A percentile compares a stretch with the other conserved stretches of the same genome.
Evolutionary conservation across 164 flowering plant species (phyloP).

Genomic region (Piper betle): DNA sequence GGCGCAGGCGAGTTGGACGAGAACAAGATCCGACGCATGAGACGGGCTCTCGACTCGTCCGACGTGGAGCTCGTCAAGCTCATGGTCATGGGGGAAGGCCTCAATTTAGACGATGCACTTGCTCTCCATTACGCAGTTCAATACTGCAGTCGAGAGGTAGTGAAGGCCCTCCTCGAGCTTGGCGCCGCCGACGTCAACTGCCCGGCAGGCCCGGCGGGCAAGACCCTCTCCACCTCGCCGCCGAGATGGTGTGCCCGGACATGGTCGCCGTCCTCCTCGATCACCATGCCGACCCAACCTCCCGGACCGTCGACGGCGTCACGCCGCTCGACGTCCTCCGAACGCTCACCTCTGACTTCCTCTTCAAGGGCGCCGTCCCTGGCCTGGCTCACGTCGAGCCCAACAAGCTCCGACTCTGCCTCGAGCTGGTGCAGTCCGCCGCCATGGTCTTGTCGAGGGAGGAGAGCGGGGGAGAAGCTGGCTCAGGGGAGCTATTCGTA

Average conservation of each 20-base stretch:
- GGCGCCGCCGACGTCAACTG: conserved; percentile 35
- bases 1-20: conserved; percentile 61
- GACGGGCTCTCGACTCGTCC: conserved; percentile 86
- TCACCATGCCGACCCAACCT: conserved; percentile 95
- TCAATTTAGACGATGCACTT: conserved; percentile 81
- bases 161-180: no score
- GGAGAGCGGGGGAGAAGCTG: conserved; percentile 26
- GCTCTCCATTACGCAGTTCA: conserved; percentile 89
- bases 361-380: conserved; percentile 69
- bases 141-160: conserved; percentile 86
- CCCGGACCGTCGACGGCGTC: conserved; percentile 65
- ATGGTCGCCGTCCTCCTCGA: conserved; percentile 95
- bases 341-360: conserved; percentile 86
- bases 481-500: neutral
- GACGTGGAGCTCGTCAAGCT: conserved; percentile 97
- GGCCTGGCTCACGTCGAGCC: conserved; percentile 70
- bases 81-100: conserved; percentile 99
- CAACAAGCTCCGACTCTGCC: conserved; percentile 85
- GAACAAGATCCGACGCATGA: conserved; percentile 82
- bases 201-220: conserved; percentile 81
- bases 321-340: conserved; percentile 82
- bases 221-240: conserved; percentile 87
- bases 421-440: conserved; percentile 92
- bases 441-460: conserved; percentile 86
- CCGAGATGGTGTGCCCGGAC: conserved; percentile 98